Conservation (phyloP, 345 rosid genomes). For the Psidium friedrichsthalianum region DNA sequence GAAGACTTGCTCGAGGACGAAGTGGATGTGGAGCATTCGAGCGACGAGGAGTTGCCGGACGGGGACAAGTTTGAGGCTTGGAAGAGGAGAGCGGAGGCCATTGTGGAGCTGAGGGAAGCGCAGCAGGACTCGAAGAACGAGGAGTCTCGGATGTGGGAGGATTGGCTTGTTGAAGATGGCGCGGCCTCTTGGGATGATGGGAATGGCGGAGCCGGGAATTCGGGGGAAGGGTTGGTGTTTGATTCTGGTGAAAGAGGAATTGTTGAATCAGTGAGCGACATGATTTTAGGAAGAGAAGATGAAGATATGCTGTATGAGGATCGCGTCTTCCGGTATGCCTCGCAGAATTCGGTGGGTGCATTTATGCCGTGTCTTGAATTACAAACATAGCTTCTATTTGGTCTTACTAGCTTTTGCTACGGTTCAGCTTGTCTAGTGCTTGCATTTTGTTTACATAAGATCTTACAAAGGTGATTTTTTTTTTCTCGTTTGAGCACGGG, state of each 20-base stretch:
- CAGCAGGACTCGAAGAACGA: conserved; percentile 58
- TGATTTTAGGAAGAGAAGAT: conserved; percentile 64
- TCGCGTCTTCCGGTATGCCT: conserved; percentile 77
- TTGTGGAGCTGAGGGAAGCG: conserved; percentile 80
- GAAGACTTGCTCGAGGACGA: conserved; percentile 40
- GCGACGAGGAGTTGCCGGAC: conserved; percentile 30
- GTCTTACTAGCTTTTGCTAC: neutral
- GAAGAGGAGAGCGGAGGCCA: conserved; percentile 90
- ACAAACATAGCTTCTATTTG: neutral
- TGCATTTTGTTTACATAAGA: neutral
- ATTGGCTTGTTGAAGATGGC: conserved; percentile 64
- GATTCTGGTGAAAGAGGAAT: conserved; percentile 44
- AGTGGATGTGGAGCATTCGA: conserved; percentile 3
- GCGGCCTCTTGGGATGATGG: conserved; percentile 41
- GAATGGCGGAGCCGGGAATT: conserved; percentile 19
- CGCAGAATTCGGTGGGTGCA: conserved; percentile 59
- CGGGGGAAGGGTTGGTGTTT: conserved; percentile 10
- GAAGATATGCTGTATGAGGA: conserved; percentile 89
- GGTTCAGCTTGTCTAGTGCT: neutral
- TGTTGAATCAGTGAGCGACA: conserved; percentile 56
- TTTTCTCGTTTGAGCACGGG: neutral
- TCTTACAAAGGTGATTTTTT: neutral
- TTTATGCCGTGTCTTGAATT: neutral
- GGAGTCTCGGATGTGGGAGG: conserved; percentile 87
- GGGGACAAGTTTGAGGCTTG: conserved; percentile 74